These are phyloP conservation scores for Vitis amurensis DNA, from an alignment of 164 flowering plant genomes.

Conservation along the genomic window DNA sequence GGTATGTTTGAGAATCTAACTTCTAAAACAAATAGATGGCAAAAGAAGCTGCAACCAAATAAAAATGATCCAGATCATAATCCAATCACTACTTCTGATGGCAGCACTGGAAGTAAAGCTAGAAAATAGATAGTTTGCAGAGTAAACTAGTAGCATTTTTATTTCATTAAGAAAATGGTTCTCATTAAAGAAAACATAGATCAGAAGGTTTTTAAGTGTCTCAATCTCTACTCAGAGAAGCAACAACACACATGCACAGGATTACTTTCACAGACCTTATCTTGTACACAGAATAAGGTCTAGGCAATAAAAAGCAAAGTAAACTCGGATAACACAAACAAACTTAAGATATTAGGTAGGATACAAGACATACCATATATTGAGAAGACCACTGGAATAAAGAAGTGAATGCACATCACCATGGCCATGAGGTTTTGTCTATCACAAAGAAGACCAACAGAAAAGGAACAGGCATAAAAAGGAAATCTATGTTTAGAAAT, in stretches of 20 bases:
- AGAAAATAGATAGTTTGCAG: background rate
- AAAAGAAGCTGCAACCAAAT: background rate
- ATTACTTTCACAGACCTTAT: background rate
- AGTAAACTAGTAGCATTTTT: background rate
- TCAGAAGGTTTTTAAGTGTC: background rate
- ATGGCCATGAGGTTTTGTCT: constrained; percentile 99
- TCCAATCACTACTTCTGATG: background rate
- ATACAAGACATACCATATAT: constrained; percentile 53
- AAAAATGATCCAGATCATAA: background rate
- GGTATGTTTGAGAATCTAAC: background rate
- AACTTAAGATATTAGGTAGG: constrained; percentile 3
- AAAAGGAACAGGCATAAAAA: constrained; percentile 4
- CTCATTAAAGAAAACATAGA: too few species aligned
- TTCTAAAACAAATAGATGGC: background rate
- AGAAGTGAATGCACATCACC: constrained; percentile 98
- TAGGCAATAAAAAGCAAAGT: background rate
- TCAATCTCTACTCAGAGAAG: background rate
- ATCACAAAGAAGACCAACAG: constrained; percentile 10
- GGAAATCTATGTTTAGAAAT: background rate
- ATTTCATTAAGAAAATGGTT: background rate
- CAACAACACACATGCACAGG: background rate
- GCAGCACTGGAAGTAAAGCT: background rate
- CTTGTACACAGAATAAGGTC: background rate
- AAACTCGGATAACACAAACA: background rate
- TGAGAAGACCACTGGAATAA: constrained; percentile 82